A percentile compares a stretch with the other conserved stretches of the same genome.
Evolutionary conservation across 2,329 filamentous ascomycete species (phyloP).

Genomic region (Tolypocladium cylindrosporum): DNA sequence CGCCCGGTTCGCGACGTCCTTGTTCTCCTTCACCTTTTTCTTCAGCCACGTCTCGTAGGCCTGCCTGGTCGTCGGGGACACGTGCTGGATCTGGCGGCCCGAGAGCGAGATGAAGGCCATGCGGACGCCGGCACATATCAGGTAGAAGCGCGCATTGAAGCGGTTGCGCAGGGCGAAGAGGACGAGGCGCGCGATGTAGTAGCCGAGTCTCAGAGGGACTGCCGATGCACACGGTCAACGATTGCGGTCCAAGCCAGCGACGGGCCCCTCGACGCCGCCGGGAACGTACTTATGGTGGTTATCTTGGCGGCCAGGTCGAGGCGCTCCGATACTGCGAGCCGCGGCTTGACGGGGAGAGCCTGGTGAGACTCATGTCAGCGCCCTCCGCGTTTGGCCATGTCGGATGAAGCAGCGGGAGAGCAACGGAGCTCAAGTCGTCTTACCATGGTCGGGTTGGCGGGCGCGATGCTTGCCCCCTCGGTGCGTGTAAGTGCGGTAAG

Average conservation of each 20-base stretch:
- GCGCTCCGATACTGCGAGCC: constrained; percentile 10
- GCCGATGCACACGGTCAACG: background rate
- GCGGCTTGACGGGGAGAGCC: constrained; percentile 7
- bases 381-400: background rate
- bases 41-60: constrained; percentile 13
- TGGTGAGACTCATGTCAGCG: background rate
- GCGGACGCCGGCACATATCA: constrained; percentile 8
- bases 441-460: background rate
- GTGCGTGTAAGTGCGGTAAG: too few relatives aligned
- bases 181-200: constrained; percentile 5
- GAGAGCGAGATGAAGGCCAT: constrained; percentile 10
- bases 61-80: constrained; percentile 8
- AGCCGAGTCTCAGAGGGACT: constrained; percentile 7
- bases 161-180: constrained; percentile 8
- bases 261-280: background rate
- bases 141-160: constrained; percentile 6
- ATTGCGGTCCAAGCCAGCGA: background rate
- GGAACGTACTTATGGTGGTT: constrained; percentile 7
- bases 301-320: constrained; percentile 5
- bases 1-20: constrained; percentile 4
- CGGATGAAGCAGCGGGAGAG: background rate
- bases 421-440: background rate
- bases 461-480: background rate
- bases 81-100: constrained; percentile 12
- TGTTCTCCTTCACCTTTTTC: constrained; percentile 6